Conservation (phyloP, 768 basidiomycete species). For the Leccinellum rugosiceps region DNA sequence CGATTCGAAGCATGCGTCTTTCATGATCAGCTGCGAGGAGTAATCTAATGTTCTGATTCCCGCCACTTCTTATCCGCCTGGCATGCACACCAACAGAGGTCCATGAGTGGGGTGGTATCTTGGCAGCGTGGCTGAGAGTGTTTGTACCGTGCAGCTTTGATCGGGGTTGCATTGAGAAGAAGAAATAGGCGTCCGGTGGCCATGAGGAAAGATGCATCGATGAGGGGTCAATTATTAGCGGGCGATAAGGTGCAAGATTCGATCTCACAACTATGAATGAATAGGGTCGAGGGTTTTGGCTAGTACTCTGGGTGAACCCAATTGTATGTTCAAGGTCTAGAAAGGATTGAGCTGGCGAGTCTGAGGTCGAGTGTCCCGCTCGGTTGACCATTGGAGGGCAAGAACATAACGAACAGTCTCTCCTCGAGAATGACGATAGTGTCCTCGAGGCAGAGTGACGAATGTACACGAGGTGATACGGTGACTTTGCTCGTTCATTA, state of each 20-base stretch:
- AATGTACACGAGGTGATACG: conserved; percentile 22
- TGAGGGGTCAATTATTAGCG: background rate
- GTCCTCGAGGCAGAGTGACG: conserved; percentile 19
- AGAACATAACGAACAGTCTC: background rate
- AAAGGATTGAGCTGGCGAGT: background rate
- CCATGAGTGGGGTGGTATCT: background rate
- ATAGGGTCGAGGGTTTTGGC: background rate
- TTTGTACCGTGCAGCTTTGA: background rate
- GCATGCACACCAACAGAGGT: background rate
- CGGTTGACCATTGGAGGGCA: background rate
- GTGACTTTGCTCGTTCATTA: conserved; percentile 16
- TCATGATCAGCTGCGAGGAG: conserved; percentile 5
- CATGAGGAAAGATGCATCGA: background rate
- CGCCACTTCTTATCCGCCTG: conserved; percentile 1
- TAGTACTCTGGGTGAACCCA: background rate
- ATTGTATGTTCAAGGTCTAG: background rate
- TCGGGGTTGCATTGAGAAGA: background rate
- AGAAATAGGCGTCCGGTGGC: background rate
- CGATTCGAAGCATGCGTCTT: conserved; percentile 4
- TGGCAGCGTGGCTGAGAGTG: background rate
- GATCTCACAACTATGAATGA: background rate
- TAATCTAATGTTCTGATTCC: background rate
- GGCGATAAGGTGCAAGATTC: background rate
- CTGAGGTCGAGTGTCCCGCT: background rate
- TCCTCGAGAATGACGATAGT: background rate